Base-by-base conservation (phyloP, 2,329 filamentous ascomycete genomes). In the Fragosphaeria purpurea region DNA sequence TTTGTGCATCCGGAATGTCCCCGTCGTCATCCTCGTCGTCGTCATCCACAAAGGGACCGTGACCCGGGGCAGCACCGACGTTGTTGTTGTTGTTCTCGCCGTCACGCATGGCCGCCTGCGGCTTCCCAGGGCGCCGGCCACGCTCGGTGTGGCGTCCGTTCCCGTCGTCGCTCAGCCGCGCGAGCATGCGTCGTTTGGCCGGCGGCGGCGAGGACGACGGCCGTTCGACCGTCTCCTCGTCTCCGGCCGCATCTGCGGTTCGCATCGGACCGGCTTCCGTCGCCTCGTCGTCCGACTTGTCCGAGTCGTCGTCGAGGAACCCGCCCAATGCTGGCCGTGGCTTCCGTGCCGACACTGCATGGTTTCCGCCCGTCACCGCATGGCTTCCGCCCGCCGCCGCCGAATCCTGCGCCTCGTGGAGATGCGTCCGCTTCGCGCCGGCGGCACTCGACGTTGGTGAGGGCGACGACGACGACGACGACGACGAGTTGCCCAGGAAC, bases 301-400 rank as follows among this genome's bases (percentile, higher is more conserved):
- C 54, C 9, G 50, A 50, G 48, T 55, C 55, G 12, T 52, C 52
- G 41, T 56, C 55, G 39, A 57, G 40, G 38, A 57, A 57, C 5
- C 56, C 56, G 47, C 54, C 56, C 4, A 56, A 5, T 5, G 46
- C 43, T 7, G 46, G 49, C 41, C 41, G 47, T 30, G 4, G 35
- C 37, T 11, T 31, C 7, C 31, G 13, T 12, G 13, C 10, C 22
- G 38, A 7, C 30, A 10, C 47, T 9, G 43, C n/a, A n/a, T n/a
- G n/a, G n/a, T n/a, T n/a, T n/a, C n/a, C n/a, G n/a, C n/a, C 41
- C 43, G 47, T 22, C 7, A 10, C 41, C 40, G 22, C 7, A 34
- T n/a, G 10, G 31, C 30, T 33, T 31, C 35, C 35, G 32, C 32
- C 47, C 3, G 22, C 11, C 22, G 12, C 47, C 9, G 13, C 41